Evolutionary conservation across 129 eudicot species (phyloP), one percentile per base, ranked within the genome.

Genomic region (Centella asiatica): DNA sequence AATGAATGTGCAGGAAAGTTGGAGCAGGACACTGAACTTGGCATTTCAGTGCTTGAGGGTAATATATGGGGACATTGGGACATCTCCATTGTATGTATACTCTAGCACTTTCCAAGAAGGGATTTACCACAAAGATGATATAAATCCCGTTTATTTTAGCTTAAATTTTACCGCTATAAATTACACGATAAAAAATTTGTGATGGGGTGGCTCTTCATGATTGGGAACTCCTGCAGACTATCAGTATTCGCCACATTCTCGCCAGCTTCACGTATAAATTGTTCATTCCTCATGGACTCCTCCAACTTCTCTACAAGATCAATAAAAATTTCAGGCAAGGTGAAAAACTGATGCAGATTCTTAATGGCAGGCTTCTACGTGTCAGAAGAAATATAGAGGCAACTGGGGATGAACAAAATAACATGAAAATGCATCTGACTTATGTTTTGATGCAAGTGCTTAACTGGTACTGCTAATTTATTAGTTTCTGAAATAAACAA

Each of bases 1-100:
- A n/a, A n/a, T n/a, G 33, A n/a, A n/a, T n/a, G 2, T 36, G 44
- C 63, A 69, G 71, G 62, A 29, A 13, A 64, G 65, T 40, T 81
- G 87, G 87, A 42, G 12, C 25, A 72, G 67, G 59, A 76, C 77
- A 2, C 12, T 77, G 73, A 64, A 54, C 39, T 69, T 79, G 51
- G 87, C 87, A 63, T 85, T 81, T 66, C 93, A 85, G 76, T 77
- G 87, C 67, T 56, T 84, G 5, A 85, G 89, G 25, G 84, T 83
- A 18, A 75, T 83, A 13, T 83, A 78, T 18, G 90, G 90, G 44
- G 93, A 85, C 64, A 48, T 85, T 2, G 93, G 93, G 19, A 85
- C 93, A 12, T 85, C 93, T 15, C 93, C 93, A 0, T 27, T 85
- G 6, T 85, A 85, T 24, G 93, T 85, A 4, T 85, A 57, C 42